Evolutionary conservation across 495 filamentous ascomycete species (phyloP), one percentile per base, ranked within the genome.

Genomic region (Xylaria scruposa): DNA sequence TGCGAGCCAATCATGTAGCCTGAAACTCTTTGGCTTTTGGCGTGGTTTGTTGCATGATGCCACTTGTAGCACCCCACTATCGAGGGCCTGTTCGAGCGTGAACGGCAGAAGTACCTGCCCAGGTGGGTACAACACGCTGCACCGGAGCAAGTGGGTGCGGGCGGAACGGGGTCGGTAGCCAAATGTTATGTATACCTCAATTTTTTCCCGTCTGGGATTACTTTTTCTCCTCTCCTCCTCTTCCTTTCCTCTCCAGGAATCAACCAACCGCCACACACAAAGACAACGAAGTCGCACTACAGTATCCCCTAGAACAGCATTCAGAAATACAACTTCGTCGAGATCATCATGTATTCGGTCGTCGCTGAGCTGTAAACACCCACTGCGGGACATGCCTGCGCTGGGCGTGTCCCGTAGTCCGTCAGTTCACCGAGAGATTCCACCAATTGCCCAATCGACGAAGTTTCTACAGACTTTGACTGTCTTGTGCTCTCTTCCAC

Each of bases 331-430:
- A 87, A 89, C 91, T 92, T 91, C 90, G 93, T 97, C 93, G 90
- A 93, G 86, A 86, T 71, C 61, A 89, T 82, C 85, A 91, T 90
- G 90, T 92, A 91, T 83, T 88, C 92, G 92, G 92, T 92, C 84
- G 88, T 93, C 92, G 92, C 90, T 94, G 92, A 91, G 92, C 93
- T 97, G 92, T 97, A 93, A 94, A 93, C 85, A 85, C 88, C 89
- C 91, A 90, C 93, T 95, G 91, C 90, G 90, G 91, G 86, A 86
- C 84, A 78, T 86, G 86, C 81, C 80, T 77, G 81, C 75, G 60
- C 78, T 72, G 74, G 81, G 77, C 81, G 78, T 84, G 84, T 85
- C 85, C 81, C 85, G 88, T 87, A 88, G 89, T 89, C 91, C 90
- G 91, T 89, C 93, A 94, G 93, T 92, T 85, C 92, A 89, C 85